These are phyloP conservation scores for Bacterosira constricta DNA, from an alignment of 108 stramenopile species.

Conservation along the genomic window DNA sequence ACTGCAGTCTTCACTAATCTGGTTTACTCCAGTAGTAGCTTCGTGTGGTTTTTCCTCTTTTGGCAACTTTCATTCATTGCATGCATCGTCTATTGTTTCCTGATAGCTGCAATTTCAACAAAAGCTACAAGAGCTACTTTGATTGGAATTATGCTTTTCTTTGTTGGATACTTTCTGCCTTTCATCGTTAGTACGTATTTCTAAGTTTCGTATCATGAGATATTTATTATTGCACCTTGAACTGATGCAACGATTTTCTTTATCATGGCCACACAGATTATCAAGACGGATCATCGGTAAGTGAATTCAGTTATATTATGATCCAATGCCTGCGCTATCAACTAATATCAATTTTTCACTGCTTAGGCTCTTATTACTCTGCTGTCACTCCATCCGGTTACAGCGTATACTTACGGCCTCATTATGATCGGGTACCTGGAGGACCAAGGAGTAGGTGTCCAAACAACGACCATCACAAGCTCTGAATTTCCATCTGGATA, in stretches of 20 bases:
- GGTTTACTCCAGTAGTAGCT: conserved; percentile 58
- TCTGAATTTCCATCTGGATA: conserved; percentile 72
- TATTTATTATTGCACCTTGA: too few species aligned
- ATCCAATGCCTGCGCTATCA: too few species aligned
- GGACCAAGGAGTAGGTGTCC: conserved; percentile 72
- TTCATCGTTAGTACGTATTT: too few species aligned
- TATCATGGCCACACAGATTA: too few species aligned
- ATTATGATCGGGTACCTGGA: conserved; percentile 81
- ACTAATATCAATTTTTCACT: too few species aligned
- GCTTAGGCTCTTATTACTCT: conserved; percentile 37
- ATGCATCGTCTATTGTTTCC: conserved; percentile 60
- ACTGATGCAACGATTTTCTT: too few species aligned
- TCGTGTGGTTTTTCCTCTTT: conserved; percentile 58
- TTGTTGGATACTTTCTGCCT: conserved; percentile 77
- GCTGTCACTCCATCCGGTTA: conserved; percentile 78
- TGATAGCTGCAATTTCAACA: conserved; percentile 66
- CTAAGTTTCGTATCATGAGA: too few species aligned
- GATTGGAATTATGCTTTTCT: conserved; percentile 77
- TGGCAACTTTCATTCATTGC: conserved; percentile 55
- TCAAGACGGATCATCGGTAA: too few species aligned
- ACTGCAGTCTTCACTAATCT: conserved; percentile 48
- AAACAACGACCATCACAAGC: conserved; percentile 30
- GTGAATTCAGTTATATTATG: too few species aligned
- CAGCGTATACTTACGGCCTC: conserved; percentile 75
- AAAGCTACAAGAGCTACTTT: conserved; percentile 76